Evolutionary conservation across 768 basidiomycete species (phyloP).

Genomic region (Tricholoma bakamatsutake): DNA sequence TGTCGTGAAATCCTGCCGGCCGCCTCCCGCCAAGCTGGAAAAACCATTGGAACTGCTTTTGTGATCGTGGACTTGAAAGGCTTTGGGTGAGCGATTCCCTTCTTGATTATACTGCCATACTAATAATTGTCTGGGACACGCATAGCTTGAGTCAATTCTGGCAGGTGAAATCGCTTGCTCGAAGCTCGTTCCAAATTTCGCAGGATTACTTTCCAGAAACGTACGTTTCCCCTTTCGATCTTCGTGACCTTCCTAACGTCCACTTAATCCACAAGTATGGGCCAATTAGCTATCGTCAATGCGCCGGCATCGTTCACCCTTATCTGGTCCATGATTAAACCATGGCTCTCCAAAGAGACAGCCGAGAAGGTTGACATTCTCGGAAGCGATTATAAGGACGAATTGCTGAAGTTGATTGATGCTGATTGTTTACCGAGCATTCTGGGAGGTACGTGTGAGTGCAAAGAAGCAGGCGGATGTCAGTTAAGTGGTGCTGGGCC

Average conservation of each 20-base stretch:
- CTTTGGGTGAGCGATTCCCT: conserved; percentile 45
- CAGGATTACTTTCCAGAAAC: conserved; percentile 79
- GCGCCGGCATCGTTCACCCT: conserved; percentile 68
- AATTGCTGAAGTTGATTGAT: conserved; percentile 54
- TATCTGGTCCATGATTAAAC: conserved; percentile 65
- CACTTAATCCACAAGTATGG: conserved; percentile 46
- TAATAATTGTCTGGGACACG: conserved; percentile 18
- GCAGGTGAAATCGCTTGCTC: conserved; percentile 65
- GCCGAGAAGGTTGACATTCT: conserved; percentile 61
- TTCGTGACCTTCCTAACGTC: background rate
- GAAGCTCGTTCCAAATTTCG: conserved; percentile 63
- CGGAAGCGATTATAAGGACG: conserved; percentile 51
- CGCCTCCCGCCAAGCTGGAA: conserved; percentile 49
- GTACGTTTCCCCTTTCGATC: conserved; percentile 30
- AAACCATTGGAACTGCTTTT: conserved; percentile 43
- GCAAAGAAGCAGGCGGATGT: conserved; percentile 51
- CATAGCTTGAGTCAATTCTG: conserved; percentile 62
- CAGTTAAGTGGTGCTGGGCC: conserved; percentile 60
- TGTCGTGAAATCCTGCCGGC: conserved; percentile 64
- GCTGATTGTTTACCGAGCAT: conserved; percentile 54
- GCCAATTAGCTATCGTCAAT: conserved; percentile 64
- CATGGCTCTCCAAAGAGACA: conserved; percentile 72
- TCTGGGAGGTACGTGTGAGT: conserved; percentile 65
- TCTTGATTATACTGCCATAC: background rate
- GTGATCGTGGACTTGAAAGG: conserved; percentile 69